A percentile compares a stretch with the other conserved stretches of the same genome.
Conservation (phyloP, 2,329 filamentous ascomycete species). For the Fusarium sp. region DNA sequence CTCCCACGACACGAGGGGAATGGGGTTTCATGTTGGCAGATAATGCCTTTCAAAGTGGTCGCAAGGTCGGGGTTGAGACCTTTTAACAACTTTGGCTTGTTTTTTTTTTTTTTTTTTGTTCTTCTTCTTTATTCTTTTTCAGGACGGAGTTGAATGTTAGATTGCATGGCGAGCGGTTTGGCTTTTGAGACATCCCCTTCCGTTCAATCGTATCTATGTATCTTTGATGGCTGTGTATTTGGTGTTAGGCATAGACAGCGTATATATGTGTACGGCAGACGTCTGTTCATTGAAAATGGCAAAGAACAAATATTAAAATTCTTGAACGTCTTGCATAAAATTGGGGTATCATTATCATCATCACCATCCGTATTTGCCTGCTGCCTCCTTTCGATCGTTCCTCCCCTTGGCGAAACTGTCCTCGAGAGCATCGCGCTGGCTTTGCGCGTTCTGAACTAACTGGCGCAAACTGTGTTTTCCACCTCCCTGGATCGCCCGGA, state of each 20-base stretch:
- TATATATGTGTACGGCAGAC: constrained; percentile 4
- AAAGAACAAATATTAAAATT: constrained; percentile 16
- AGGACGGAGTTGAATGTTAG: constrained; percentile 12
- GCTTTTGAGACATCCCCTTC: constrained; percentile 26
- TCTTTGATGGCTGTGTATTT: constrained; percentile 17
- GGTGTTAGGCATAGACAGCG: constrained; percentile 27
- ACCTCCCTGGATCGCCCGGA: constrained; percentile 82
- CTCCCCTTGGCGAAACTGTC: constrained; percentile 89
- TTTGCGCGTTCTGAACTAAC: constrained; percentile 84
- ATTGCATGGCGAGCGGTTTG: constrained; percentile 27
- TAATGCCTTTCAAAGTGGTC: constrained; percentile 57
- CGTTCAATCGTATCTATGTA: constrained; percentile 12
- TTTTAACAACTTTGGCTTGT: constrained; percentile 24
- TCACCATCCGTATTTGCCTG: constrained; percentile 84
- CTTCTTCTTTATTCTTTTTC: not conserved
- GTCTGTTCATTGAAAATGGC: constrained; percentile 8
- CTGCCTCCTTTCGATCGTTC: constrained; percentile 84
- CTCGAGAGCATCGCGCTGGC: constrained; percentile 87
- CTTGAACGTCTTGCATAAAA: constrained; percentile 19
- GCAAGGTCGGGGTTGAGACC: constrained; percentile 62
- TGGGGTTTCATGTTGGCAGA: constrained; percentile 72
- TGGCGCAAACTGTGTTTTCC: constrained; percentile 88
- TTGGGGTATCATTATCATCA: constrained; percentile 50
- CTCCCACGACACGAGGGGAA: constrained; percentile 70
- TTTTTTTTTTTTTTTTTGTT: not conserved